Conservation (phyloP, 1,139 yeast species). For the Suhomyces yuchorum region DNA sequence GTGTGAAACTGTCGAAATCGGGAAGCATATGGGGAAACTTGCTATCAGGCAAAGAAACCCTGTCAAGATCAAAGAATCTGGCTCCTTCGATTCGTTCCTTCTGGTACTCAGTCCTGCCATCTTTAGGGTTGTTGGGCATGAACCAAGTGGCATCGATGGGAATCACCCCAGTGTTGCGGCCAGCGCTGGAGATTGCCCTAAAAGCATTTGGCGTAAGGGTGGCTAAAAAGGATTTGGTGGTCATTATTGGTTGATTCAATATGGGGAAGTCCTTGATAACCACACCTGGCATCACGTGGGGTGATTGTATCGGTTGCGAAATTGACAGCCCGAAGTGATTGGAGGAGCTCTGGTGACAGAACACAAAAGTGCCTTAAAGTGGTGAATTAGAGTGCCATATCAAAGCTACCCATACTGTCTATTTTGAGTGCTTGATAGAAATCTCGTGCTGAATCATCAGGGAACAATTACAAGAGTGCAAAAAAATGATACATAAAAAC, state of each 20-base stretch:
- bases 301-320: background rate
- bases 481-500: no score
- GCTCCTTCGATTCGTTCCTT: constrained; percentile 66
- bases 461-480: no score
- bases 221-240: constrained; percentile 11
- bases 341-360: no score
- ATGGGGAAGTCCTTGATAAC: background rate
- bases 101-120: constrained; percentile 59
- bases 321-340: no score
- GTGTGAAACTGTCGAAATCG: constrained; percentile 51
- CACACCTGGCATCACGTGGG: constrained; percentile 5
- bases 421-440: no score
- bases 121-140: constrained; percentile 70
- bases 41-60: constrained; percentile 55
- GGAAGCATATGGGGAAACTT: constrained; percentile 93
- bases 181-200: constrained; percentile 21
- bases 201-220: constrained; percentile 26
- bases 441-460: no score
- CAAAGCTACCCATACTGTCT: no score
- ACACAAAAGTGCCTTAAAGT: no score
- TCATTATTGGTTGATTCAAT: constrained; percentile 5
- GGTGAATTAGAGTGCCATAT: no score
- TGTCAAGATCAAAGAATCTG: constrained; percentile 80
- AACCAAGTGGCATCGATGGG: constrained; percentile 93
- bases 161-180: constrained; percentile 42